Evolutionary conservation across 2,329 filamentous ascomycete genomes (phyloP).

Genomic region (Penicillium sp.): DNA sequence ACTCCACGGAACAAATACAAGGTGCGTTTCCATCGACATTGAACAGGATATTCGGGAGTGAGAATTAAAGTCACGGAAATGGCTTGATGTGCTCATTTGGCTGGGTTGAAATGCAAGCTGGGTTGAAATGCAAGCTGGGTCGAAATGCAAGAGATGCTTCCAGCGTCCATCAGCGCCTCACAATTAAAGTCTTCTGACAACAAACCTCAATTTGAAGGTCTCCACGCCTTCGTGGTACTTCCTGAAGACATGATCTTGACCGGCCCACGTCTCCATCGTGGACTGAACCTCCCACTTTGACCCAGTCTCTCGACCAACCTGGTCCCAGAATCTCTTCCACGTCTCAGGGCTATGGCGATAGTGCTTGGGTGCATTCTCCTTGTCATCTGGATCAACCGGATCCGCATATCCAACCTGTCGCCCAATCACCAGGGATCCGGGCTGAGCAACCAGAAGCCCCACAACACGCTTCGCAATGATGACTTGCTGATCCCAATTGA

Average conservation of each 20-base stretch:
- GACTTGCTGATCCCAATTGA: conserved; percentile 33
- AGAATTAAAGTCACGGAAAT: not conserved
- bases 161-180: not conserved
- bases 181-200: conserved; percentile 9
- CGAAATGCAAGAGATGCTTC: not conserved
- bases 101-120: not conserved
- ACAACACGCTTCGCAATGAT: conserved; percentile 33
- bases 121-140: not conserved
- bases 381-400: conserved; percentile 7
- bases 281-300: conserved; percentile 49
- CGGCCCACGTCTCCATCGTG: conserved; percentile 17
- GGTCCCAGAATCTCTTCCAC: conserved; percentile 56
- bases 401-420: conserved; percentile 21
- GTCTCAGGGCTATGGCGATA: conserved; percentile 52
- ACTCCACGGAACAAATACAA: not conserved
- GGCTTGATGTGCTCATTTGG: not conserved
- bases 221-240: conserved; percentile 12
- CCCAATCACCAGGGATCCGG: conserved; percentile 25
- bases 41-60: conserved; percentile 5
- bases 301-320: conserved; percentile 50
- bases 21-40: conserved; percentile 1
- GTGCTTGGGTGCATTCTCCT: conserved; percentile 14
- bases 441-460: conserved; percentile 26
- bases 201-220: conserved; percentile 18
- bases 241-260: conserved; percentile 5